Base-by-base conservation (phyloP, 2,329 filamentous ascomycete genomes). In the Claviceps spartinae region DNA sequence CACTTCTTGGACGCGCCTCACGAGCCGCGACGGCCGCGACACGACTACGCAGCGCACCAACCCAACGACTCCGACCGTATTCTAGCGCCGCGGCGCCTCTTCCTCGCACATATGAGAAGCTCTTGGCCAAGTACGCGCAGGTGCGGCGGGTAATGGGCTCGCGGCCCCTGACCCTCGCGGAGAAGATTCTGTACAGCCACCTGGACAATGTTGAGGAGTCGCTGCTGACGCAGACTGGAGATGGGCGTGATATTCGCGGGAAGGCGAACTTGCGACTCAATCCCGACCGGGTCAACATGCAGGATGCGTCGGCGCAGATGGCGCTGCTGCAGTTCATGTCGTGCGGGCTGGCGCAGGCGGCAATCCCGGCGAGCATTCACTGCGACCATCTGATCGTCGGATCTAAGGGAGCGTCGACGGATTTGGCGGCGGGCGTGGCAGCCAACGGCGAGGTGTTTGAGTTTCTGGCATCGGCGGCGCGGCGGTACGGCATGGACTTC, bases 361-460 rank as follows among this genome's bases (percentile, higher is more conserved):
- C 90, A 9, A 91, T 98, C 48, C 93, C 93, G 11, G 91, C 93
- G 48, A 96, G 90, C 67, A 96, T 97, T 60, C 93, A 98, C 73
- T 98, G 93, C 71, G 93, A 98, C 72, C 93, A 98, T 69, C 84
- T 98, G 82, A 97, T 98, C 71, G 91, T 97, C 34, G 93, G 91
- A 52, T 85, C 94, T 70, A 86, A 83, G 65, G 93, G 93, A 54
- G 93, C 91, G 38, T 84, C 91, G 61, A 79, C 82, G 24, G 93
- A 98, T 71, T 72, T 98, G 56, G 80, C 85, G 30, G 81, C 84
- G 36, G 93, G 89, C 43, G 94, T 98, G 56, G 77, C 84, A 69
- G 85, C 86, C 47, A 98, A 98, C 70, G 89, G 89, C 67, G 93
- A 98, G 74, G 90, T 98, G 0, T 98, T 96, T 65, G 88, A 95